phyloP scores from a whole-genome alignment of 768 basidiomycete species.

The Lentinula lateritia region DNA sequence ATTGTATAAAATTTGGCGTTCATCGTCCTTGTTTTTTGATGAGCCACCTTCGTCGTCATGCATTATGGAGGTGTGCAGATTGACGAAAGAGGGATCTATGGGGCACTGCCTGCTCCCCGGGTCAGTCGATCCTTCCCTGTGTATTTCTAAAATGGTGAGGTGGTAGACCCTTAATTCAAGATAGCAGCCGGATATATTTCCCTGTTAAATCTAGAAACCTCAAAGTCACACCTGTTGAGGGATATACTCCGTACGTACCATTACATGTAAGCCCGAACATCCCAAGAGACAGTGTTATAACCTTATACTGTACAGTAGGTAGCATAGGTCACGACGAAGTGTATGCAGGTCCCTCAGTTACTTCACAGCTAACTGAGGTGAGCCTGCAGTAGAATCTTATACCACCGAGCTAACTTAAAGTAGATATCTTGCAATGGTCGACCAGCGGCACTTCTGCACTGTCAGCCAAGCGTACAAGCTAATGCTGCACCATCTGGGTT shows the following conservation, averaged over 20 bases:
- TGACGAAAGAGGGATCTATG: conserved; percentile 56
- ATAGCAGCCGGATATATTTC: background rate
- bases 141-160: conserved; percentile 38
- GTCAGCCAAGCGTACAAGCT: conserved; percentile 35
- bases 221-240: too few species aligned
- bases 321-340: too few species aligned
- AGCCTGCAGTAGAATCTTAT: too few species aligned
- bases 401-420: too few species aligned
- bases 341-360: too few species aligned
- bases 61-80: background rate
- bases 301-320: too few species aligned
- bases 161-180: conserved; percentile 46
- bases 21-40: conserved; percentile 46
- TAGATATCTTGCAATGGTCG: conserved; percentile 54
- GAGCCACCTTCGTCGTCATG: too few species aligned
- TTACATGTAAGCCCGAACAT: too few species aligned
- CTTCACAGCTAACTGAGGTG: too few species aligned
- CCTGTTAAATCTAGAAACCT: conserved; percentile 19
- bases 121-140: conserved; percentile 34
- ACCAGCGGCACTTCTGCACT: conserved; percentile 47
- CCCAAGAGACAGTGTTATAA: too few species aligned
- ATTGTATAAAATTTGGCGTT: conserved; percentile 23
- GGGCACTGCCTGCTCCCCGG: conserved; percentile 38
- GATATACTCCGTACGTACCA: too few species aligned
- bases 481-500: conserved; percentile 25